These are phyloP conservation scores for Triangularia setosa DNA, from an alignment of 2,329 filamentous ascomycete genomes.

Conservation along the genomic window DNA sequence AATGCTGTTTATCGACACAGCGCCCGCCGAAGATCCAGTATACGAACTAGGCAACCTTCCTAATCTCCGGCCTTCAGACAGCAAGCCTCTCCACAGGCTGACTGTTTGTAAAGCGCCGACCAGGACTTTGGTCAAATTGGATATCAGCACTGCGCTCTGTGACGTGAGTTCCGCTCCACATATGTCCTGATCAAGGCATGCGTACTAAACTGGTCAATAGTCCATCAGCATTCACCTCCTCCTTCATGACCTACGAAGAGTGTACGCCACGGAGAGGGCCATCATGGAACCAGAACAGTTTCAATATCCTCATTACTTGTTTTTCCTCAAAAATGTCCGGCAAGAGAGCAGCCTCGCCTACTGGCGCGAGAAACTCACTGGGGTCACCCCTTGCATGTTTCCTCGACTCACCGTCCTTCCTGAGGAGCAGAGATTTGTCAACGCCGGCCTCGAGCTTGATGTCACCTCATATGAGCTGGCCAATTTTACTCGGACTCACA, in stretches of 20 bases:
- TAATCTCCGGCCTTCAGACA: slow-evolving; percentile 33
- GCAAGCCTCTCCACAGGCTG: slow-evolving; percentile 46
- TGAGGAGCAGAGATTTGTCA: slow-evolving; percentile 30
- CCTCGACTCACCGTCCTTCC: slow-evolving; percentile 36
- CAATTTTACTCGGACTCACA: slow-evolving; percentile 40
- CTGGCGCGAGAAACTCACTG: slow-evolving; percentile 41
- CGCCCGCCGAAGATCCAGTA: slow-evolving; percentile 36
- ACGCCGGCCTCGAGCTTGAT: slow-evolving; percentile 38
- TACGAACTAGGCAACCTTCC: slow-evolving; percentile 41
- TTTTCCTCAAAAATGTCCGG: slow-evolving; percentile 34
- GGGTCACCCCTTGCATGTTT: slow-evolving; percentile 42
- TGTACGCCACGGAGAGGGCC: slow-evolving; percentile 39
- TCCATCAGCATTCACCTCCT: slow-evolving; percentile 43
- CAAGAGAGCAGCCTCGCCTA: slow-evolving; percentile 38
- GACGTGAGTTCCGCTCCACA: slow-evolving; percentile 33
- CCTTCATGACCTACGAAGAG: slow-evolving; percentile 44
- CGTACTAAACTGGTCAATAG: slow-evolving; percentile 19
- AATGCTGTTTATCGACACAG: slow-evolving; percentile 52
- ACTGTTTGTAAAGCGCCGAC: slow-evolving; percentile 44
- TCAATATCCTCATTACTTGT: slow-evolving; percentile 38
- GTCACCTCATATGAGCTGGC: slow-evolving; percentile 39
- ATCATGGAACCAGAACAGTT: slow-evolving; percentile 34
- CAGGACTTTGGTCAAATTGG: slow-evolving; percentile 46
- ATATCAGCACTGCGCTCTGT: slow-evolving; percentile 49
- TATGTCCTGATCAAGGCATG: neutral